Base-by-base conservation (phyloP, 148 eudicot genomes). In the Rhododendron ferrugineum region DNA sequence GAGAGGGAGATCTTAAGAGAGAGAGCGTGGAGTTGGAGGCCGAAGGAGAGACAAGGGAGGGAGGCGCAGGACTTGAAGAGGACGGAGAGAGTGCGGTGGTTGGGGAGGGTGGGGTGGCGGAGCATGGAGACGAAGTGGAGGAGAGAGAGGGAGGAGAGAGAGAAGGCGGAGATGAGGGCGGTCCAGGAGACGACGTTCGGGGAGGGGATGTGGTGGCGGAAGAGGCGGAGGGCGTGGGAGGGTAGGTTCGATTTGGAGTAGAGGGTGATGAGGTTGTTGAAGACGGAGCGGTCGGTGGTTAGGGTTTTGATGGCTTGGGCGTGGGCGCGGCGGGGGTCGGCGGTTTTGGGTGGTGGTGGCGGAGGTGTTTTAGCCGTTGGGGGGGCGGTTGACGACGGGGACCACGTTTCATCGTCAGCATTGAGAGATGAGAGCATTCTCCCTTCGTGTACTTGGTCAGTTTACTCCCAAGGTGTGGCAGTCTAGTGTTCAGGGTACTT, bases 91-190 rank as follows among this genome's bases (percentile, higher is more conserved):
- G 97, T 92, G 40, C 89, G 86, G 20, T 89, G 90, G 49, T 91
- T 94, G 0, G 95, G 97, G 32, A 88, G 89, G 0, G 88, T 86
- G 26, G 91, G 90, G 87, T 88, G 89, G 84, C 97, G 94, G n/a
- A 93, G 90, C 97, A 94, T 93, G 86, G 92, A 80, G 82, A 94
- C 40, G 89, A 92, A 91, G 76, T 91, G 92, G 85, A 7, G 88
- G 62, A 93, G 87, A 56, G 92, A 87, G 20, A 68, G 84, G 34
- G 85, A 15, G 10, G 93, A 81, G 80, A 83, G 86, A 87, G 97
- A 88, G 87, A 86, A 87, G 70, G 88, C 91, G 52, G 97, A 94
- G 88, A 74, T 74, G 26, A 74, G 78, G 46, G 78, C 46, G 26
- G 78, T 74, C 78, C 78, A 74, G 81, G 97, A 93, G 64, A 92